These are phyloP conservation scores for Bathelium albidoporum DNA, from an alignment of 495 filamentous ascomycete genomes.

Conservation along the genomic window DNA sequence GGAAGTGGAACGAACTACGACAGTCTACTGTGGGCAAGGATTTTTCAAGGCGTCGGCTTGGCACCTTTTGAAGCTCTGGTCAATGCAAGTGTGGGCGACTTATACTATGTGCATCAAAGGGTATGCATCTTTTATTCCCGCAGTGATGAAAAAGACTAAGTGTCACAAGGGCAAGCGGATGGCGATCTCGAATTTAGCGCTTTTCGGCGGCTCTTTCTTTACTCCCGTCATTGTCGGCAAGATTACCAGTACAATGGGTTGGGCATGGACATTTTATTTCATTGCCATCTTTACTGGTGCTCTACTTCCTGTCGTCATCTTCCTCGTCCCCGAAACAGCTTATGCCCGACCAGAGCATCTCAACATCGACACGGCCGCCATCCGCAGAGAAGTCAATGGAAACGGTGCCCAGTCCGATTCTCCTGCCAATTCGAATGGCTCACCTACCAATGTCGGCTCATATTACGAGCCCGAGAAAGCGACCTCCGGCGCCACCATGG, in stretches of 20 bases:
- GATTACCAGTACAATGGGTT: constrained; percentile 64
- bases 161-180: constrained; percentile 77
- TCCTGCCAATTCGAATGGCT: background rate
- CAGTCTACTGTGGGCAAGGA: constrained; percentile 57
- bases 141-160: constrained; percentile 13
- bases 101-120: constrained; percentile 40
- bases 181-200: constrained; percentile 77
- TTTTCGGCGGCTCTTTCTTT: constrained; percentile 88
- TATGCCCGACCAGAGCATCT: constrained; percentile 54
- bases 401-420: background rate
- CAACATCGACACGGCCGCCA: constrained; percentile 38
- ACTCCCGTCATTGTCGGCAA: constrained; percentile 82
- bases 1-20: constrained; percentile 51
- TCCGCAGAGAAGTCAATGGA: background rate
- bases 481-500: constrained; percentile 7
- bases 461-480: constrained; percentile 6
- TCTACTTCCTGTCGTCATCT: constrained; percentile 37
- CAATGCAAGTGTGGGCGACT: constrained; percentile 34
- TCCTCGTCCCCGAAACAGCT: constrained; percentile 81
- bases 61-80: constrained; percentile 38
- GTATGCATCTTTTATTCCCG: constrained; percentile 3
- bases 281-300: constrained; percentile 36
- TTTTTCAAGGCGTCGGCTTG: constrained; percentile 36
- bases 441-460: background rate
- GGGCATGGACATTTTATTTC: constrained; percentile 46